Conservation (phyloP, 176 grass and related monocot species). For the Tuctoria greenei region DNA sequence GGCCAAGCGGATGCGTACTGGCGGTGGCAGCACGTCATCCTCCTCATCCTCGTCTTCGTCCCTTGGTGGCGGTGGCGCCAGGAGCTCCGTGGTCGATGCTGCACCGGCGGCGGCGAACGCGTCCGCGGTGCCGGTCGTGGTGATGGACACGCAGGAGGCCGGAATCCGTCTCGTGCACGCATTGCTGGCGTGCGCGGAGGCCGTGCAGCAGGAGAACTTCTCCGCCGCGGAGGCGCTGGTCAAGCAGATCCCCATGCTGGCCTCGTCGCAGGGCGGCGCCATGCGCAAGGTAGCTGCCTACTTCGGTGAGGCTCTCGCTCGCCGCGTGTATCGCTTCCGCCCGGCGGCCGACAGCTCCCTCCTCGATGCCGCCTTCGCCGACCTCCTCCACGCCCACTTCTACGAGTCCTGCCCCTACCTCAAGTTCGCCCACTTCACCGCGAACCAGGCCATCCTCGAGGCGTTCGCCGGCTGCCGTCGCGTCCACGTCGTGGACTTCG, state of each 20-base stretch:
- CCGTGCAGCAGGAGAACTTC: constrained; percentile 87
- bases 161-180: constrained; percentile 87
- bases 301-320: constrained; percentile 86
- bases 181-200: constrained; percentile 81
- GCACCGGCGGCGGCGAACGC: constrained; percentile 30
- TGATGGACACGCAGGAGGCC: constrained; percentile 80
- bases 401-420: constrained; percentile 97
- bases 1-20: constrained; percentile 82
- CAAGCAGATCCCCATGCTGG: constrained; percentile 79
- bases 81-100: constrained; percentile 36
- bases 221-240: constrained; percentile 68
- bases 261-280: constrained; percentile 77
- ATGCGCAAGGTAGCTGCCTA: constrained; percentile 94
- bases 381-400: constrained; percentile 89
- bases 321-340: constrained; percentile 67
- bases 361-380: constrained; percentile 73
- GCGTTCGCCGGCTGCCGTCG: constrained; percentile 77
- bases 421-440: constrained; percentile 99
- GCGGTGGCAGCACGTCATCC: constrained; percentile 61
- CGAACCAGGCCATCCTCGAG: constrained; percentile 95
- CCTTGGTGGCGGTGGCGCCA: constrained; percentile 38
- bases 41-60: constrained; percentile 77
- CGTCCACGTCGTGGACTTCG: constrained; percentile 94
- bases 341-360: constrained; percentile 49
- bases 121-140: constrained; percentile 52